phyloP scores from a whole-genome alignment of 805 yeast genomes.

The Spencermartinsiella europaea region DNA sequence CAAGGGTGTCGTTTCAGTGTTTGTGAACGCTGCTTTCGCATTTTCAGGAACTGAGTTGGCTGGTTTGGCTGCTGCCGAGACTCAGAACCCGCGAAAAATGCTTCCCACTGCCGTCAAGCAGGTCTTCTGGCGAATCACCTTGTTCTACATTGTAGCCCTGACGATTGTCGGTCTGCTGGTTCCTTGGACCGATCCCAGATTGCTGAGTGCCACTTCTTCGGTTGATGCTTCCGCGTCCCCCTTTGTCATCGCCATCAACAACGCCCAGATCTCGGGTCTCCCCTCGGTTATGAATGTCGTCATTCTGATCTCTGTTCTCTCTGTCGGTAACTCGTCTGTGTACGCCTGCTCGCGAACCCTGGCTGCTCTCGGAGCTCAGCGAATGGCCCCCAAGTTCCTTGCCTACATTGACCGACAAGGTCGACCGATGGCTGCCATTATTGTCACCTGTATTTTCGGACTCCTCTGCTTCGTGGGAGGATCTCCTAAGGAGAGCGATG shows the following conservation, averaged over 20 bases:
- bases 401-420: conserved; percentile 63
- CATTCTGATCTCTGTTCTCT: conserved; percentile 58
- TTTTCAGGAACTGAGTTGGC: conserved; percentile 63
- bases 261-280: conserved; percentile 59
- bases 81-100: conserved; percentile 54
- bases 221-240: conserved; percentile 69
- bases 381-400: conserved; percentile 53
- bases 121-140: conserved; percentile 66
- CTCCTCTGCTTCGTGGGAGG: conserved; percentile 54
- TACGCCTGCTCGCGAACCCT: conserved; percentile 65
- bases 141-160: conserved; percentile 53
- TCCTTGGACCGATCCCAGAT: conserved; percentile 47
- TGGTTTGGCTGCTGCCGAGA: conserved; percentile 66
- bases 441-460: conserved; percentile 50
- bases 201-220: conserved; percentile 41
- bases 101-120: conserved; percentile 67
- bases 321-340: conserved; percentile 71
- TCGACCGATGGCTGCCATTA: conserved; percentile 58
- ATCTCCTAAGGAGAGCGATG: conserved; percentile 46
- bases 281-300: conserved; percentile 67
- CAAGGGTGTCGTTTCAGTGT: conserved; percentile 59
- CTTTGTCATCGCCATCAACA: conserved; percentile 64
- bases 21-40: conserved; percentile 62
- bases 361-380: conserved; percentile 57
- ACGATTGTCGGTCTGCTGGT: conserved; percentile 58